Base-by-base conservation (phyloP, 176 grass and related monocot genomes). In the Coix lacrymajobi region DNA sequence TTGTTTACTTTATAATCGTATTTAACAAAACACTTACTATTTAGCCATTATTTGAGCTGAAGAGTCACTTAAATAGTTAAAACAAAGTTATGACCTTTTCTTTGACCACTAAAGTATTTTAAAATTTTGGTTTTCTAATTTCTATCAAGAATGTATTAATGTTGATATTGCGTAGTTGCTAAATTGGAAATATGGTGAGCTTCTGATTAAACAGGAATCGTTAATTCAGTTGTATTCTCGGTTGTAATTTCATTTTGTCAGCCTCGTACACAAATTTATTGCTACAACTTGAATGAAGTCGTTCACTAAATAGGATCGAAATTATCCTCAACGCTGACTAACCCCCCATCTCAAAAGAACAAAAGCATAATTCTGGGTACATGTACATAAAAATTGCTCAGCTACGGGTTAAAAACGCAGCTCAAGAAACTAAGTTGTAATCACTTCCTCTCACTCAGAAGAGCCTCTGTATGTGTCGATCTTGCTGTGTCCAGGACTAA, bases 391-490 rank as follows among this genome's bases (percentile, higher is more conserved):
- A 84, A 79, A 62, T 32, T 83, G 56, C 72, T 46, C 39, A 26
- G 24, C 61, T 26, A 64, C 26, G 20, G 43, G 28, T 39, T 51
- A 66, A 75, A 78, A 84, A 24, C 20, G 31, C 61, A 54, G 68
- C 65, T 49, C 15, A 87, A 83, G 69, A 79, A 75, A 66, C 78
- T 58, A 49, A 12, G 9, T 8, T 28, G 29, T 51, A 26, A 79
- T 20, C 14, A 38, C 14, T 66, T 65, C 9, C 74, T n/a, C n/a
- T 90, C 78, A 96, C 74, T 94, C 85, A 7, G 91, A 88, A 83
- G 90, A 88, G 78, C 91, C 89, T 85, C 79, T 85, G 71, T 95
- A 85, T 61, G 81, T 72, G 87, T 95, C 87, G n/a, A 83, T 76
- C 79, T 85, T 92, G 74, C 85, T 49, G 63, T 32, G 57, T 31